Conservation (phyloP, 345 rosid genomes). For the Dipteronia sinensis region DNA sequence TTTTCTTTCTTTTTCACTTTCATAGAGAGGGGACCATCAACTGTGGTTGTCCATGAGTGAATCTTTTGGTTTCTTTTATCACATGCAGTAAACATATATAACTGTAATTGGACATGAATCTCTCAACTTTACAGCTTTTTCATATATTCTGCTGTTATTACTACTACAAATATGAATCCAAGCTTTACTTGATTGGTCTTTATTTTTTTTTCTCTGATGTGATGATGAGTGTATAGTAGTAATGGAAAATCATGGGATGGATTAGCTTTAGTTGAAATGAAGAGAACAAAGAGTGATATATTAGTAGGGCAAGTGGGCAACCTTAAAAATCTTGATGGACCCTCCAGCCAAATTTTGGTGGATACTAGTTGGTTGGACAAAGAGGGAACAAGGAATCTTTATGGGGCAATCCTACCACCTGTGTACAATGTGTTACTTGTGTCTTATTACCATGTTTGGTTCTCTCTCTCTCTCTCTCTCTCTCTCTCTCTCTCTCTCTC, state of each 20-base stretch:
- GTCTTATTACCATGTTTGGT: not conserved
- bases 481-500: too few species aligned
- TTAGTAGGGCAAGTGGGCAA: slow-evolving; percentile 19
- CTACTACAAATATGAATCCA: not conserved
- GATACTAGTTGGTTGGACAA: slow-evolving; percentile 19
- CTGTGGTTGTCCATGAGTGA: slow-evolving; percentile 1
- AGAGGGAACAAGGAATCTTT: slow-evolving; percentile 27
- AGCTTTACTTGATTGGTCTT: not conserved
- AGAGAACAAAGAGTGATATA: slow-evolving; percentile 3
- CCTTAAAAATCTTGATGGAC: slow-evolving; percentile 31
- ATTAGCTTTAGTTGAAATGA: slow-evolving; percentile 1
- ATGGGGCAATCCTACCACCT: slow-evolving; percentile 11
- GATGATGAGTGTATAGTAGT: not conserved
- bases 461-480: not conserved
- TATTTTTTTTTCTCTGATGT: not conserved
- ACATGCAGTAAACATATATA: not conserved
- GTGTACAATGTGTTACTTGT: not conserved
- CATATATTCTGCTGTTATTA: not conserved
- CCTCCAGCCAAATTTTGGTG: slow-evolving; percentile 12
- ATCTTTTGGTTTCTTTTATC: slow-evolving; percentile 4
- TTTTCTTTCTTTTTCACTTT: not conserved
- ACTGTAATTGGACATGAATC: not conserved
- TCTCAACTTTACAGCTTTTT: not conserved
- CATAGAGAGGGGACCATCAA: not conserved
- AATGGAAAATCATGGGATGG: not conserved